Evolutionary conservation across 164 flowering plant species (phyloP).

Genomic region (Aristolochia contorta): DNA sequence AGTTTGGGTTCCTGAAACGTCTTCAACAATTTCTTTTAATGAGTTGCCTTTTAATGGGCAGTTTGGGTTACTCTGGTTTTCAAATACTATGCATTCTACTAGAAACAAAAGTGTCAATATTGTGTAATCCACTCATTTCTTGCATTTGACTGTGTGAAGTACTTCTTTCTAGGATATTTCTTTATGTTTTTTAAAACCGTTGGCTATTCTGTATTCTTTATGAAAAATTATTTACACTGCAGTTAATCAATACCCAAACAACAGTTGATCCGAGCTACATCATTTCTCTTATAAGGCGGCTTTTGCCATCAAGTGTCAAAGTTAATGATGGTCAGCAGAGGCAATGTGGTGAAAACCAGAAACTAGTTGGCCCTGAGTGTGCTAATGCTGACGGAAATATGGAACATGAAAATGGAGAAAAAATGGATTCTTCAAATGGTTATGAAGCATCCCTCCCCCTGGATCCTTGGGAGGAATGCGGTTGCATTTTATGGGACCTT

Average conservation of each 20-base stretch:
- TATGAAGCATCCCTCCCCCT: constrained; percentile 19
- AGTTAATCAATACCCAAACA: constrained; percentile 71
- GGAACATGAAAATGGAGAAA: constrained; percentile 8
- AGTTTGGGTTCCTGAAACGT: no score
- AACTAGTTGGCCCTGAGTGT: background rate
- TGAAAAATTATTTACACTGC: constrained; percentile 14
- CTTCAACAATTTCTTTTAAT: no score
- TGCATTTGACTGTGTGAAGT: background rate
- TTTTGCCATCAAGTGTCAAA: constrained; percentile 36
- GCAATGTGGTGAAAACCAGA: constrained; percentile 2
- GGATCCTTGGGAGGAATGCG: constrained; percentile 82
- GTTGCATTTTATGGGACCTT: constrained; percentile 95
- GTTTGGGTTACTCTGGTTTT: no score
- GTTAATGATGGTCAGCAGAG: constrained; percentile 9
- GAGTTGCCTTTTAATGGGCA: no score
- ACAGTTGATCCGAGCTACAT: constrained; percentile 90
- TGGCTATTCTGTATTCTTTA: background rate
- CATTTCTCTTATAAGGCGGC: constrained; percentile 72
- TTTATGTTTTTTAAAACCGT: background rate
- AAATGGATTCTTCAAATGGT: constrained; percentile 4
- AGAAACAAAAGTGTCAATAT: no score
- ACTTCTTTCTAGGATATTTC: background rate
- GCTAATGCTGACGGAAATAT: background rate
- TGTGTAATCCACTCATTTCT: no score
- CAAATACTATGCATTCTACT: no score